Evolutionary conservation across 371 early-diverging fungal genomes (phyloP).

Genomic region (Entomophthora muscae): DNA sequence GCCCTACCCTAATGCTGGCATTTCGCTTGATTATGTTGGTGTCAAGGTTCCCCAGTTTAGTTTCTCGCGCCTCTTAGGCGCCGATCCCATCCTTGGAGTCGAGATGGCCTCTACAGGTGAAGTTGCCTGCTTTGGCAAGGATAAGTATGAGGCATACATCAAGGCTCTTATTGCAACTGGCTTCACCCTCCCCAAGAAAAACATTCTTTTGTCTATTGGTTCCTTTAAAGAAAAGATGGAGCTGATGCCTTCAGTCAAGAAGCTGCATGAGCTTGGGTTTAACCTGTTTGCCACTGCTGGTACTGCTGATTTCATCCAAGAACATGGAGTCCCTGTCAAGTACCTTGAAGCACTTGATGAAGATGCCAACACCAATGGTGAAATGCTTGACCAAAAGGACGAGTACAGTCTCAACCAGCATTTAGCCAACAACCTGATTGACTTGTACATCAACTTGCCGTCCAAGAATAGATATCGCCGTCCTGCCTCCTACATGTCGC

Average conservation of each 20-base stretch:
- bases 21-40: constrained; percentile 40
- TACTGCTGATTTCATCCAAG: constrained; percentile 86
- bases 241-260: constrained; percentile 67
- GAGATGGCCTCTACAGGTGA: constrained; percentile 98
- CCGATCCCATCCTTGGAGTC: constrained; percentile 89
- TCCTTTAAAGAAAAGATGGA: constrained; percentile 91
- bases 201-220: constrained; percentile 81
- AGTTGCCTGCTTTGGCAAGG: constrained; percentile 87
- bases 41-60: constrained; percentile 90
- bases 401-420: constrained; percentile 88
- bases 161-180: constrained; percentile 64
- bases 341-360: constrained; percentile 60
- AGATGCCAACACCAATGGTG: constrained; percentile 21
- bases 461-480: constrained; percentile 89
- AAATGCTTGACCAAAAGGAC: constrained; percentile 39
- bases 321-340: constrained; percentile 78
- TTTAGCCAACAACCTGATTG: constrained; percentile 88
- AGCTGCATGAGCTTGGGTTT: constrained; percentile 67
- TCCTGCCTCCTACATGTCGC: constrained; percentile 86
- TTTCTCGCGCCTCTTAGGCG: constrained; percentile 83
- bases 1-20: constrained; percentile 36
- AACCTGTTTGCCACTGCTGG: constrained; percentile 84
- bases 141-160: constrained; percentile 73
- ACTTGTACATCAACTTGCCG: constrained; percentile 93
- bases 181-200: constrained; percentile 73